Conservation (phyloP, 495 filamentous ascomycete species). For the Neurospora sp. region DNA sequence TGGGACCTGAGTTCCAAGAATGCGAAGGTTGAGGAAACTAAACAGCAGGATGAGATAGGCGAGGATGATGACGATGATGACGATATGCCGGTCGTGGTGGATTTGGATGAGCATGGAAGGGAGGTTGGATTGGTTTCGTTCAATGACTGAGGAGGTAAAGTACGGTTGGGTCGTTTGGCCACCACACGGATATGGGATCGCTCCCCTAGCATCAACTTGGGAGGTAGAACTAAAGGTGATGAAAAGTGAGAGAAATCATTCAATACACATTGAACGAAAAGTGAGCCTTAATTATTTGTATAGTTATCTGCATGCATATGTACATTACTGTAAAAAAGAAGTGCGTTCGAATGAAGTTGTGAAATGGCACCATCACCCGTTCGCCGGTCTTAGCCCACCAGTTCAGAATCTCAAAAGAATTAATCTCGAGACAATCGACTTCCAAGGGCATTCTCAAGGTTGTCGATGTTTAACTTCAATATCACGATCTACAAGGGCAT, state of each 20-base stretch:
- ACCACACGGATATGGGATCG: background rate
- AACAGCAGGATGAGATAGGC: constrained; percentile 51
- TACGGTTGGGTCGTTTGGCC: background rate
- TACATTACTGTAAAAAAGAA: background rate
- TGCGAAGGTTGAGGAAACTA: background rate
- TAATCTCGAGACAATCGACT: background rate
- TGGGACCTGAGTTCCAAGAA: constrained; percentile 34
- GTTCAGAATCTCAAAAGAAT: background rate
- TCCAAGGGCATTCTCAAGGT: background rate
- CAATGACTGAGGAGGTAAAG: constrained; percentile 10
- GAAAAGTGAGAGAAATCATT: background rate
- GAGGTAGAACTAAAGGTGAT: background rate
- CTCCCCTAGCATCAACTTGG: background rate
- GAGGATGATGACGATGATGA: constrained; percentile 79
- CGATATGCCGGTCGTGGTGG: constrained; percentile 75
- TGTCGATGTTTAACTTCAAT: background rate
- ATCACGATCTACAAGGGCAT: background rate
- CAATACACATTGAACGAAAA: background rate
- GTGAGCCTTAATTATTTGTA: background rate
- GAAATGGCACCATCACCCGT: background rate
- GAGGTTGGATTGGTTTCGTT: constrained; percentile 41
- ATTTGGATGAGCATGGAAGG: constrained; percentile 45
- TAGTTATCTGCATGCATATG: background rate
- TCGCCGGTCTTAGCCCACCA: background rate
- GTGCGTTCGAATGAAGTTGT: background rate